phyloP scores from a whole-genome alignment of 192 early-diverging fungal genomes.

The Backusella macrospora region DNA sequence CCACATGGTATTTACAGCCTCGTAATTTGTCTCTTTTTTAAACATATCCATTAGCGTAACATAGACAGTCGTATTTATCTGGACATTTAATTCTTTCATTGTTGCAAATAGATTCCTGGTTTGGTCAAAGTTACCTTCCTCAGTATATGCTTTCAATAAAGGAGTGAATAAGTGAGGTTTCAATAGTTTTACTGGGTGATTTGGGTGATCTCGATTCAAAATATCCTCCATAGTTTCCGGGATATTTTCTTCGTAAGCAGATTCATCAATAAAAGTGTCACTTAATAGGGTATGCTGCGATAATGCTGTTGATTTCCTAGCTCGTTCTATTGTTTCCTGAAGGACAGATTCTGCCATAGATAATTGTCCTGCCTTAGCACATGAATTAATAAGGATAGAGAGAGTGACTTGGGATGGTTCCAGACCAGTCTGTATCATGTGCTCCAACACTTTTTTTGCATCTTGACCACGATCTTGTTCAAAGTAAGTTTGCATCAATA shows the following conservation, averaged over 20 bases:
- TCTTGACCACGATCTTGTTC: constrained; percentile 33
- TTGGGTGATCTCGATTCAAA: not conserved
- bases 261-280: not conserved
- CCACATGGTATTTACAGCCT: constrained; percentile 53
- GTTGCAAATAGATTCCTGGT: constrained; percentile 45
- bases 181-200: not conserved
- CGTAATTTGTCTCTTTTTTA: constrained; percentile 39
- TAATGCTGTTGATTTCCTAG: not conserved
- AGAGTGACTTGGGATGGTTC: constrained; percentile 49
- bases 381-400: constrained; percentile 47
- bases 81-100: constrained; percentile 42
- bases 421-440: constrained; percentile 44
- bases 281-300: not conserved
- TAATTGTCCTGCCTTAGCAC: constrained; percentile 38
- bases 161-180: constrained; percentile 48
- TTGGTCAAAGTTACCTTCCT: constrained; percentile 29
- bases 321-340: constrained; percentile 5
- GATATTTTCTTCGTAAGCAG: not conserved
- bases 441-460: constrained; percentile 44
- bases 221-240: constrained; percentile 32
- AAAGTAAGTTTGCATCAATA: constrained; percentile 54
- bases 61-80: constrained; percentile 41
- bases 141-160: constrained; percentile 45
- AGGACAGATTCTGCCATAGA: constrained; percentile 29
- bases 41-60: constrained; percentile 53